Conservation (phyloP, 2,329 filamentous ascomycete genomes). For the Fusarium sp. region DNA sequence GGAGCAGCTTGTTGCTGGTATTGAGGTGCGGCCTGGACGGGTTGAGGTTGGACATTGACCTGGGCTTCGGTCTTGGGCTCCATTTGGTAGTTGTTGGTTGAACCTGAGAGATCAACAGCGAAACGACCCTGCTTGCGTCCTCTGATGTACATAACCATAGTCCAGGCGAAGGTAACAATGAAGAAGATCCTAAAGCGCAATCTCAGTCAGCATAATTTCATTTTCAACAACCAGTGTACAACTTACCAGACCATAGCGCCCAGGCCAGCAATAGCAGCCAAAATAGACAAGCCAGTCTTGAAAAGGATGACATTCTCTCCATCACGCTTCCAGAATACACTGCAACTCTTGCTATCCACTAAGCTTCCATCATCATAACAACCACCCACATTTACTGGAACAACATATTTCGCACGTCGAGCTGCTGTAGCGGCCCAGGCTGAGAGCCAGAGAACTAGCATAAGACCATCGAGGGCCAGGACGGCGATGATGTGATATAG, state of each 20-base stretch:
- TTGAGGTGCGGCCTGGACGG: slow-evolving; percentile 26
- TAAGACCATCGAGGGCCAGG: slow-evolving; percentile 56
- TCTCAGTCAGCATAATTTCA: slow-evolving; percentile 1
- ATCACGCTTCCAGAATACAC: slow-evolving; percentile 40
- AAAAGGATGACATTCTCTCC: slow-evolving; percentile 49
- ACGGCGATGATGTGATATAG: slow-evolving; percentile 60
- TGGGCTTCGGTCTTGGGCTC: slow-evolving; percentile 50
- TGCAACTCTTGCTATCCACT: slow-evolving; percentile 55
- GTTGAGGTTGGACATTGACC: slow-evolving; percentile 40
- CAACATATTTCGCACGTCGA: slow-evolving; percentile 53
- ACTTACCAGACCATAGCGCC: slow-evolving; percentile 58
- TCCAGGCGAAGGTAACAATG: slow-evolving; percentile 53
- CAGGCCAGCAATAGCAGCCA: slow-evolving; percentile 57
- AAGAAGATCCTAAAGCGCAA: slow-evolving; percentile 52
- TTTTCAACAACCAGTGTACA: fast-evolving
- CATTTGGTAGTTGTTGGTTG: slow-evolving; percentile 49
- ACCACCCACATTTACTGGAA: slow-evolving; percentile 46
- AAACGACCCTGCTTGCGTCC: slow-evolving; percentile 56
- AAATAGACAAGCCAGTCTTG: slow-evolving; percentile 50
- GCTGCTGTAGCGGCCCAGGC: slow-evolving; percentile 57
- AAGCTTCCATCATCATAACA: slow-evolving; percentile 55
- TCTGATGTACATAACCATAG: slow-evolving; percentile 50
- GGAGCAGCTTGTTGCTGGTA: slow-evolving; percentile 37
- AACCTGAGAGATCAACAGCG: slow-evolving; percentile 32
- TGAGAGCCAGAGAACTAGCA: slow-evolving; percentile 62